Percentiles rank a stretch among this genome's conserved stretches.
Evolutionary conservation across 352 stramenopile genomes (phyloP).

Genomic region (Pythium periplocum): DNA sequence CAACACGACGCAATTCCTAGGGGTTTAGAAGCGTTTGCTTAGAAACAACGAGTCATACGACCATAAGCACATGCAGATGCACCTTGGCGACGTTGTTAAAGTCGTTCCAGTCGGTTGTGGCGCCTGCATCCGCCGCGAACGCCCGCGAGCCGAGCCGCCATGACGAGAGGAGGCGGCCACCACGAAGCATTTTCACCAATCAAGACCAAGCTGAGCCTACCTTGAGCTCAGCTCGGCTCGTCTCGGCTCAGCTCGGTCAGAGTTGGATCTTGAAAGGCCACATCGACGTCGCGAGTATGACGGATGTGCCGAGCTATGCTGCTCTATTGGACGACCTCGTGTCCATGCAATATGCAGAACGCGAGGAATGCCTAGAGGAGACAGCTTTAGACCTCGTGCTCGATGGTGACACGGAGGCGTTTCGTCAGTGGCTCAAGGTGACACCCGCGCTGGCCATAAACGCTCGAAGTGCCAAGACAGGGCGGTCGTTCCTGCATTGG

Average conservation of each 20-base stretch:
- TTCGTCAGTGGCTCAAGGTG: conserved; percentile 19
- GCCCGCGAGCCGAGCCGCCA: conserved; percentile 1
- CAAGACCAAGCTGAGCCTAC: no score
- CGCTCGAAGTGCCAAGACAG: conserved; percentile 22
- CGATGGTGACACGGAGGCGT: conserved; percentile 21
- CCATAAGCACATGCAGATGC: background rate
- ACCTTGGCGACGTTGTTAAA: conserved; percentile 66
- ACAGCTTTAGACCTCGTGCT: conserved; percentile 26
- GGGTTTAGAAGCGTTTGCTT: no score
- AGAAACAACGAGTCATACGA: background rate
- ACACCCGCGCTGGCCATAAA: conserved; percentile 28
- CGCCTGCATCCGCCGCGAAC: conserved; percentile 9
- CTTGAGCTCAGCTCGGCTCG: no score
- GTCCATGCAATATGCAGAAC: conserved; percentile 6
- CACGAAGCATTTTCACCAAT: conserved; percentile 10
- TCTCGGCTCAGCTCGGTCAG: no score
- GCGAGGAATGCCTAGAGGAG: background rate
- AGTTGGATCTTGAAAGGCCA: background rate
- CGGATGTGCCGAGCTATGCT: conserved; percentile 17
- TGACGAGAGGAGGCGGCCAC: conserved; percentile 14
- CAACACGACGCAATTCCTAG: conserved; percentile 62
- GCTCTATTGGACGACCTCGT: conserved; percentile 51
- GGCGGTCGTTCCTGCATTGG: conserved; percentile 60
- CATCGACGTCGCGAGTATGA: background rate
- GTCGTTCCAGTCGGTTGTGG: conserved; percentile 40